These are phyloP conservation scores for Boeremia exigua DNA, from an alignment of 2,329 filamentous ascomycete species.

Conservation along the genomic window DNA sequence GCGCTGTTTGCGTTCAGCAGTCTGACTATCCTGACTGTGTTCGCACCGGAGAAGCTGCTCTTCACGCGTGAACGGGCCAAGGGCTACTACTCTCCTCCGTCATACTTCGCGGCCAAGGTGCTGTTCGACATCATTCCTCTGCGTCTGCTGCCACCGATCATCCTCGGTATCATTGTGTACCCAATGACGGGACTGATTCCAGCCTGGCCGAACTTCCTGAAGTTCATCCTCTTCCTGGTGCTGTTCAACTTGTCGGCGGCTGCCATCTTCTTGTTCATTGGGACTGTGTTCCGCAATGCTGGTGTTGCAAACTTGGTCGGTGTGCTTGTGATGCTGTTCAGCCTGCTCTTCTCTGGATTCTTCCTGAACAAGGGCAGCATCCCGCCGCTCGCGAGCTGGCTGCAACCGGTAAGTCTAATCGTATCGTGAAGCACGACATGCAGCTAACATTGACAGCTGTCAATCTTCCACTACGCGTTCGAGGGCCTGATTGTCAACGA, in stretches of 20 bases:
- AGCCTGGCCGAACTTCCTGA: slow-evolving; percentile 81
- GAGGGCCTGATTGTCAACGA: slow-evolving; percentile 98
- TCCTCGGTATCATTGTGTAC: slow-evolving; percentile 95
- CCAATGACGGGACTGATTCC: slow-evolving; percentile 95
- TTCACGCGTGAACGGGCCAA: slow-evolving; percentile 95
- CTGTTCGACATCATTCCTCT: slow-evolving; percentile 96
- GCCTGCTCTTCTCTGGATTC: slow-evolving; percentile 89
- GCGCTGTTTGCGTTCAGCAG: slow-evolving; percentile 97
- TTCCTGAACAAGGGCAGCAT: slow-evolving; percentile 95
- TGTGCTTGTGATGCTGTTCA: slow-evolving; percentile 97
- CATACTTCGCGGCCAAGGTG: slow-evolving; percentile 96
- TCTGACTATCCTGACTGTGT: slow-evolving; percentile 90
- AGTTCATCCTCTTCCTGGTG: slow-evolving; percentile 89
- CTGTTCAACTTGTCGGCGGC: slow-evolving; percentile 96
- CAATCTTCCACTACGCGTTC: slow-evolving; percentile 98
- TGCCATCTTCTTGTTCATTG: slow-evolving; percentile 92
- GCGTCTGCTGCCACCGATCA: slow-evolving; percentile 90
- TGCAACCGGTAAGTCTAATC: slow-evolving; percentile 71
- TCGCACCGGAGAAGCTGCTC: slow-evolving; percentile 85
- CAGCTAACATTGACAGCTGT: slow-evolving; percentile 60
- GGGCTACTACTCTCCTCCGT: slow-evolving; percentile 91
- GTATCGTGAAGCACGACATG: accelerated
- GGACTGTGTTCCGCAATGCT: slow-evolving; percentile 89
- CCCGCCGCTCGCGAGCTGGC: slow-evolving; percentile 81
- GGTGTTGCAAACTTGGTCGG: slow-evolving; percentile 93